phyloP scores from a whole-genome alignment of 2,329 filamentous ascomycete genomes.

The Exophiala alcalophila region DNA sequence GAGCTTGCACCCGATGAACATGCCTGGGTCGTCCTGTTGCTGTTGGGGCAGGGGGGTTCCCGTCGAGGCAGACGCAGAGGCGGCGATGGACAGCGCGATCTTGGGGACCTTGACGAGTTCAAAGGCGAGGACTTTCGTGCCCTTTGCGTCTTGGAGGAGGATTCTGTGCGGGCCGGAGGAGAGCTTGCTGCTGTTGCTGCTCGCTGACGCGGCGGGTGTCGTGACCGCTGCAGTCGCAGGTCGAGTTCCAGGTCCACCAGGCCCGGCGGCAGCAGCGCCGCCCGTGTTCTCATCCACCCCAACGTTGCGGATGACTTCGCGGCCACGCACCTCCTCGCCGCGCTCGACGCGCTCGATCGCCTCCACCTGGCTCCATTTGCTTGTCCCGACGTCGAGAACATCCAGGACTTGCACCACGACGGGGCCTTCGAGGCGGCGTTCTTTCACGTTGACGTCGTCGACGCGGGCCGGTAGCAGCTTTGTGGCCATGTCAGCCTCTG shows the following conservation, averaged over 20 bases:
- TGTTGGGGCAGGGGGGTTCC: neutral
- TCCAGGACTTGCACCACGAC: conserved; percentile 80
- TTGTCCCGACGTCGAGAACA: conserved; percentile 75
- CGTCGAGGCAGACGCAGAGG: conserved; percentile 10
- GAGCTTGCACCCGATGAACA: conserved; percentile 78
- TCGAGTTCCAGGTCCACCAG: conserved; percentile 20
- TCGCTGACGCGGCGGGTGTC: conserved; percentile 23
- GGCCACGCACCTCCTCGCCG: conserved; percentile 56
- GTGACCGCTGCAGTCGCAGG: conserved; percentile 2
- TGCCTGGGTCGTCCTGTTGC: conserved; percentile 40
- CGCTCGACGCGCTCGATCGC: conserved; percentile 56
- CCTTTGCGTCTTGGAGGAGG: conserved; percentile 74
- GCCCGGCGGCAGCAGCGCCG: conserved; percentile 13
- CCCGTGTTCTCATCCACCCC: conserved; percentile 45
- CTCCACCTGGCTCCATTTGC: conserved; percentile 84
- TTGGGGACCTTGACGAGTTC: conserved; percentile 67
- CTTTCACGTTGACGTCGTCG: conserved; percentile 53
- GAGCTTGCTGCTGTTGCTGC: conserved; percentile 16
- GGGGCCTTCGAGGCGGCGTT: conserved; percentile 57
- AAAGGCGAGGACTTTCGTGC: conserved; percentile 66
- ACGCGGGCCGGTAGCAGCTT: conserved; percentile 62
- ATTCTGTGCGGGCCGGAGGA: conserved; percentile 69
- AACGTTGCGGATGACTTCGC: conserved; percentile 76
- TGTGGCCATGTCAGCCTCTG: too few relatives aligned
- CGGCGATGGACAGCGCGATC: conserved; percentile 51